Evolutionary conservation across 176 grass and related monocot species (phyloP).

Genomic region (Oryza brachyantha): DNA sequence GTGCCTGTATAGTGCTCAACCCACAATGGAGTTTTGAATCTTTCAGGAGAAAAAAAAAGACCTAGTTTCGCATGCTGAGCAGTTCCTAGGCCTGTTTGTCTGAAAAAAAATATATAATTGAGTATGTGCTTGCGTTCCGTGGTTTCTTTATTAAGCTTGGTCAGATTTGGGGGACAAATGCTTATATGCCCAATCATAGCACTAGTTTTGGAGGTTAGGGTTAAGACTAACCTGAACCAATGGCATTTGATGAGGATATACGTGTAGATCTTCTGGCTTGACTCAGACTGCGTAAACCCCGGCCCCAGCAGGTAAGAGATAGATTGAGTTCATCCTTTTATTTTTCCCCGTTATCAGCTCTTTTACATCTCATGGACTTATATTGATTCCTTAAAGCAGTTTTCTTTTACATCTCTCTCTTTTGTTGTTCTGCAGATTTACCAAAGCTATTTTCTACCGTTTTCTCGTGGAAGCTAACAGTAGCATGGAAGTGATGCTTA

Average conservation of each 20-base stretch:
- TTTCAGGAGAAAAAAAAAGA: background rate
- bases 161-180: constrained; percentile 5
- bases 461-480: background rate
- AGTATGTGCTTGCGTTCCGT: background rate
- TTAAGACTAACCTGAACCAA: background rate
- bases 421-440: background rate
- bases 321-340: background rate
- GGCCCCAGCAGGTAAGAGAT: background rate
- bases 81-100: background rate
- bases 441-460: background rate
- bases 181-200: constrained; percentile 35
- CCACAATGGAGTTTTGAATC: background rate
- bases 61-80: background rate
- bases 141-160: constrained; percentile 31
- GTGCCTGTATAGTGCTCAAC: background rate
- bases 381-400: background rate
- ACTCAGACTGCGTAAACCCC: background rate
- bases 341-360: background rate
- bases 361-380: background rate
- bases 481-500: background rate
- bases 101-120: background rate
- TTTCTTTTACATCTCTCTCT: background rate
- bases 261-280: constrained; percentile 1
- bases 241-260: constrained; percentile 28
- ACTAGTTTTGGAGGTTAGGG: background rate